Evolutionary conservation across 768 basidiomycete genomes (phyloP).

Genomic region (Panaeolus cyanescens): DNA sequence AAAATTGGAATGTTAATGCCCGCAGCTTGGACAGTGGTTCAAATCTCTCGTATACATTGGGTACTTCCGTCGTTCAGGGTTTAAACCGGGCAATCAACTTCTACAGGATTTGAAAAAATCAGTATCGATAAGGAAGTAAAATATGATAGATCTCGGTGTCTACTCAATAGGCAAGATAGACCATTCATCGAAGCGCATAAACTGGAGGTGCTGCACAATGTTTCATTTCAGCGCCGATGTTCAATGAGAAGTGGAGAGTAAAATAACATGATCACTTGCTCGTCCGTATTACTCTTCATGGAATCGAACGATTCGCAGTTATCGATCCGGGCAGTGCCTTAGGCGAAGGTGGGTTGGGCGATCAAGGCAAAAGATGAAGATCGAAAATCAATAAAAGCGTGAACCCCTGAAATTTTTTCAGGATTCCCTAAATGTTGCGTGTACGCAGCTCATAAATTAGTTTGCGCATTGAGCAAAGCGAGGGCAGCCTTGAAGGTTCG

Average conservation of each 20-base stretch:
- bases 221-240: neutral
- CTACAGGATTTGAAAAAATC: neutral
- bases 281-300: neutral
- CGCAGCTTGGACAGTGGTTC: neutral
- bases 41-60: neutral
- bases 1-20: neutral
- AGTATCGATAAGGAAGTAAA: neutral
- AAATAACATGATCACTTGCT: neutral
- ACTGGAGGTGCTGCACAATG: neutral
- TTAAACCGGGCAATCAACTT: neutral
- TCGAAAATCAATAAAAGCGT: neutral
- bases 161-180: neutral
- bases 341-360: neutral
- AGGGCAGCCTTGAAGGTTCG: neutral
- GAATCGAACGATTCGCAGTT: neutral
- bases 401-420: neutral
- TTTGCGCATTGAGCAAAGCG: neutral
- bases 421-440: neutral
- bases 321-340: neutral
- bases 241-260: neutral
- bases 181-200: neutral
- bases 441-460: constrained; percentile 3
- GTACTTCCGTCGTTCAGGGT: neutral
- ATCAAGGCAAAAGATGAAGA: neutral
- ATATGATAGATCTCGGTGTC: neutral